These are phyloP conservation scores for Dothidotthia symphoricarpi DNA, from an alignment of 2,329 filamentous ascomycete species.

Conservation along the genomic window DNA sequence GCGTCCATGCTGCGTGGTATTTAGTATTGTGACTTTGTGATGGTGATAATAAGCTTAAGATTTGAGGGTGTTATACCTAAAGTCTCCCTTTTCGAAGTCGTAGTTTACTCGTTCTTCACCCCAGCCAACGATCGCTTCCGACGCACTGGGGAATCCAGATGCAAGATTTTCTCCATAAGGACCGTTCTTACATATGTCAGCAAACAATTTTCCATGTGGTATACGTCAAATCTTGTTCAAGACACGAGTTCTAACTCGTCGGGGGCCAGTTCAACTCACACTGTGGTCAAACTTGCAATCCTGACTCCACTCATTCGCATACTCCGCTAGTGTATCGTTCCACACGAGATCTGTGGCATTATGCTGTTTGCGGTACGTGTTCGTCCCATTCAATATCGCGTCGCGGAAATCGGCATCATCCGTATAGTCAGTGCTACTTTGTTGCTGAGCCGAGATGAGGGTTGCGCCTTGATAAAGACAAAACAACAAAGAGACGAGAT, in stretches of 20 bases:
- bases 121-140: conserved; percentile 64
- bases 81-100: conserved; percentile 58
- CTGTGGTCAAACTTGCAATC: conserved; percentile 55
- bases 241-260: too few species aligned
- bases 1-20: conserved; percentile 43
- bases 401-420: conserved; percentile 44
- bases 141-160: conserved; percentile 61
- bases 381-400: conserved; percentile 65
- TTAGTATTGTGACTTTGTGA: too few species aligned
- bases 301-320: conserved; percentile 53
- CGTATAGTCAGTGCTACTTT: conserved; percentile 39
- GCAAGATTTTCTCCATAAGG: conserved; percentile 75
- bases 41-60: conserved; percentile 52
- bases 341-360: conserved; percentile 59
- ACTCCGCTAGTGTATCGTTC: conserved; percentile 63
- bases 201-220: neutral
- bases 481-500: neutral
- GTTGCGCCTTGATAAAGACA: neutral
- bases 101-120: conserved; percentile 60
- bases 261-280: conserved; percentile 22
- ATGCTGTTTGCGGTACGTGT: conserved; percentile 63
- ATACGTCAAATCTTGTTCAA: too few species aligned
- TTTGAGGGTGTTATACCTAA: conserved; percentile 45
- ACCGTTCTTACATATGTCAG: conserved; percentile 46
- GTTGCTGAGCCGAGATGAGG: conserved; percentile 1